Evolutionary conservation across 129 eudicot genomes (phyloP).

Genomic region (Artemisia tridentata): DNA sequence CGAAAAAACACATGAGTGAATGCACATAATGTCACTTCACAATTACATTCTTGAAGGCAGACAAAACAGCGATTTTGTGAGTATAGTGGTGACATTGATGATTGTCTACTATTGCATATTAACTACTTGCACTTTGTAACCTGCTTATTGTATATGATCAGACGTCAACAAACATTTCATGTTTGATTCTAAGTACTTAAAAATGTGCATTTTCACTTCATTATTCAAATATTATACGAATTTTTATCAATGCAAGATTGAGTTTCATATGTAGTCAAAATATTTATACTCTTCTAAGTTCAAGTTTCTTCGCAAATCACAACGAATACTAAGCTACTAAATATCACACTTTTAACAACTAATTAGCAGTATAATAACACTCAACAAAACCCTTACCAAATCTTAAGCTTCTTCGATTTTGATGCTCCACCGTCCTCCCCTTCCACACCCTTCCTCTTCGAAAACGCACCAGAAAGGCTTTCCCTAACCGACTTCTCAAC

Average conservation of each 20-base stretch:
- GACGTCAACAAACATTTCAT: not conserved
- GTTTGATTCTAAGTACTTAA: not conserved
- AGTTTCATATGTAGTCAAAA: too few species aligned
- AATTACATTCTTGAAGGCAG: not conserved
- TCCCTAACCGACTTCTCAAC: slow-evolving; percentile 90
- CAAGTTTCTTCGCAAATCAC: too few species aligned
- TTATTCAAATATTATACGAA: too few species aligned
- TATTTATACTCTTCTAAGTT: too few species aligned
- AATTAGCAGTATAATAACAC: not conserved
- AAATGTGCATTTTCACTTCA: not conserved
- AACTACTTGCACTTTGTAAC: not conserved
- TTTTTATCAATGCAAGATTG: too few species aligned
- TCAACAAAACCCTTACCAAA: slow-evolving; percentile 49
- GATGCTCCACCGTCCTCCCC: slow-evolving; percentile 22
- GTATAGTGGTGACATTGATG: not conserved
- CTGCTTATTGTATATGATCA: not conserved
- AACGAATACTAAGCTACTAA: not conserved
- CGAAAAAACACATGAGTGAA: not conserved
- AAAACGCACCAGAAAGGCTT: slow-evolving; percentile 45
- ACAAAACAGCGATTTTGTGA: not conserved
- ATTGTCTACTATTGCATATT: not conserved
- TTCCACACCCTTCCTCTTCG: slow-evolving; percentile 50
- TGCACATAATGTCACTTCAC: slow-evolving; percentile 4
- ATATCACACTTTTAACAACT: not conserved
- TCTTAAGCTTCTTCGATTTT: slow-evolving; percentile 59